These are phyloP conservation scores for Rhodamnia argentea DNA, from an alignment of 345 rosid species.

Conservation along the genomic window DNA sequence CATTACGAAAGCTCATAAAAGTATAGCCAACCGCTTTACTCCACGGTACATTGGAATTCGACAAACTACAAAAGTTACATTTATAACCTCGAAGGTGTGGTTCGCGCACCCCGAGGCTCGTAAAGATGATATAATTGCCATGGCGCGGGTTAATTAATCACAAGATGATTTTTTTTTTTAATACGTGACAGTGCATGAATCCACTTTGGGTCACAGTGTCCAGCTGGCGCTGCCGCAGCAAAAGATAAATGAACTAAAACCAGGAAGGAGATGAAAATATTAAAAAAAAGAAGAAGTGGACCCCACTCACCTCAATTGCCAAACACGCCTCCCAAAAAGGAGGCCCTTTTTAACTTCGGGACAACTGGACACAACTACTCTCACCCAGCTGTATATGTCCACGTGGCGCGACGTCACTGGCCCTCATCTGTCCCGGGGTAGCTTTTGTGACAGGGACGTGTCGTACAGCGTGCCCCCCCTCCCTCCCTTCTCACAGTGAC, in stretches of 20 bases:
- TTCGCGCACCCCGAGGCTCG: background rate
- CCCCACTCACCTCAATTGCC: background rate
- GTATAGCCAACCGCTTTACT: background rate
- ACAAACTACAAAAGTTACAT: background rate
- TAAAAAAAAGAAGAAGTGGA: background rate
- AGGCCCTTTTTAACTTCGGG: constrained; percentile 1
- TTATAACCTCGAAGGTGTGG: background rate
- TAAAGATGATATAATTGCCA: background rate
- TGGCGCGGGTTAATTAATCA: background rate
- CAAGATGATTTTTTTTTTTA: background rate
- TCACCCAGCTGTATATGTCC: background rate
- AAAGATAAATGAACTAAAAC: background rate
- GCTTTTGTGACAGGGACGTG: background rate
- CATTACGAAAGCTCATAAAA: background rate
- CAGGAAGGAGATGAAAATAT: background rate
- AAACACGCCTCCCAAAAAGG: background rate
- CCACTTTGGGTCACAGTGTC: background rate
- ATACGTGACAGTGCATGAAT: background rate
- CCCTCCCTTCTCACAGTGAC: background rate
- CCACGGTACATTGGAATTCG: background rate
- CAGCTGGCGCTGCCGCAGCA: background rate
- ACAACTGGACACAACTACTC: background rate
- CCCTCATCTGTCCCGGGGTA: background rate
- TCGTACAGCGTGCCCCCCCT: background rate
- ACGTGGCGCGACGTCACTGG: background rate